Evolutionary conservation across 2,329 filamentous ascomycete species (phyloP).

Genomic region (Endoconidiophora polonica): DNA sequence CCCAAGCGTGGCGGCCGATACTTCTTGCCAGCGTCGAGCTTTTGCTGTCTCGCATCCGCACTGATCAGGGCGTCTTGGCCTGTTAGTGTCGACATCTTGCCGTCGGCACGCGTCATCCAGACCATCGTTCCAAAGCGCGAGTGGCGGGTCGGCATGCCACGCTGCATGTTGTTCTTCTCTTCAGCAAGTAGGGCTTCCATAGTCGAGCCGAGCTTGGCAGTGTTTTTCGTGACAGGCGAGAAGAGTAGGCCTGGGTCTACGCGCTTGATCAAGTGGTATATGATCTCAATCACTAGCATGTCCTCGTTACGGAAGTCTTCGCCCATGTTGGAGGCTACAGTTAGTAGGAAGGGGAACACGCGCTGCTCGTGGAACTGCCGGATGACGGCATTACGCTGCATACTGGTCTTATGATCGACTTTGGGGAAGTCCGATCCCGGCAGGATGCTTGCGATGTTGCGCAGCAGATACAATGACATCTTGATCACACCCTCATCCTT

Average conservation of each 20-base stretch:
- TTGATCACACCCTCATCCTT: slow-evolving; percentile 88
- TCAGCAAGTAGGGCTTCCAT: slow-evolving; percentile 60
- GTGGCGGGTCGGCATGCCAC: slow-evolving; percentile 68
- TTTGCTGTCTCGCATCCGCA: slow-evolving; percentile 55
- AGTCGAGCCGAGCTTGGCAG: slow-evolving; percentile 53
- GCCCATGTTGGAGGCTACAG: slow-evolving; percentile 78
- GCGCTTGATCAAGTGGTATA: slow-evolving; percentile 86
- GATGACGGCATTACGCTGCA: slow-evolving; percentile 74
- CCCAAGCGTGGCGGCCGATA: slow-evolving; percentile 64
- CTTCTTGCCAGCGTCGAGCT: slow-evolving; percentile 82
- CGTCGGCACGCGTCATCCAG: slow-evolving; percentile 78
- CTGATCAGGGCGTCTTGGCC: slow-evolving; percentile 74
- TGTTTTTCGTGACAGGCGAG: slow-evolving; percentile 58
- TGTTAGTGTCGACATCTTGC: slow-evolving; percentile 70
- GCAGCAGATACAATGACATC: slow-evolving; percentile 71
- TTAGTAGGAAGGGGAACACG: slow-evolving; percentile 70
- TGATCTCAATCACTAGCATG: slow-evolving; percentile 71
- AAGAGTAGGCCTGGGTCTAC: slow-evolving; percentile 74
- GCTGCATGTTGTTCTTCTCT: slow-evolving; percentile 67
- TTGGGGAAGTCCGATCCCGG: slow-evolving; percentile 64
- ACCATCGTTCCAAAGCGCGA: slow-evolving; percentile 95
- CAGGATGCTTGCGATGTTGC: slow-evolving; percentile 75
- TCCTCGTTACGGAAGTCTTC: slow-evolving; percentile 87
- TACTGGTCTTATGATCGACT: slow-evolving; percentile 46
- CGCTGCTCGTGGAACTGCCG: slow-evolving; percentile 84